phyloP scores from a whole-genome alignment of 2,329 filamentous ascomycete genomes.

The Phoma sp. region DNA sequence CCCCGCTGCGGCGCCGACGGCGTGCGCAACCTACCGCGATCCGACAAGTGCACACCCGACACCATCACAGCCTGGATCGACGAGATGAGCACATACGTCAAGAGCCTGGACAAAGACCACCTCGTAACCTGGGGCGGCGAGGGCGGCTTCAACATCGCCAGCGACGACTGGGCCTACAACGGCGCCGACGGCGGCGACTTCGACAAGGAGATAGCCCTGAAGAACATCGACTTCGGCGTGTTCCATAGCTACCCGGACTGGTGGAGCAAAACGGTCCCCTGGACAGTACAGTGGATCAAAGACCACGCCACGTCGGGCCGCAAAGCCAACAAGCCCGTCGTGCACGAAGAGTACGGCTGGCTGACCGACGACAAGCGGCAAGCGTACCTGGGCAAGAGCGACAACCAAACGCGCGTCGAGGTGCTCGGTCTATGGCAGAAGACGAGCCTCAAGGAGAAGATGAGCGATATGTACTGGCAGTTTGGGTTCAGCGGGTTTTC shows the following conservation, averaged over 20 bases:
- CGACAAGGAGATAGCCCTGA: slow-evolving; percentile 56
- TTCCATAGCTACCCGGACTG: slow-evolving; percentile 65
- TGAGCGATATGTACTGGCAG: slow-evolving; percentile 65
- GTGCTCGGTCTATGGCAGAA: slow-evolving; percentile 60
- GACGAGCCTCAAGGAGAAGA: slow-evolving; percentile 55
- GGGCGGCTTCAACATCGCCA: slow-evolving; percentile 44
- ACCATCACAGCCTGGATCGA: slow-evolving; percentile 58
- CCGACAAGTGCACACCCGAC: slow-evolving; percentile 44
- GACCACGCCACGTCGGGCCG: slow-evolving; percentile 58
- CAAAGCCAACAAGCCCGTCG: slow-evolving; percentile 58
- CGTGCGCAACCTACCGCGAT: slow-evolving; percentile 38
- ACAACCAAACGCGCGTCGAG: slow-evolving; percentile 54
- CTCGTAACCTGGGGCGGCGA: slow-evolving; percentile 63
- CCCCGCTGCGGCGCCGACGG: slow-evolving; percentile 38
- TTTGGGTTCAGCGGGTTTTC: slow-evolving; percentile 60
- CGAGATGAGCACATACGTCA: slow-evolving; percentile 63
- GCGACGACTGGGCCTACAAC: slow-evolving; percentile 48
- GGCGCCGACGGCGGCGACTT: slow-evolving; percentile 61
- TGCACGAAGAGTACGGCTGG: slow-evolving; percentile 64
- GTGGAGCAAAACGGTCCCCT: slow-evolving; percentile 60
- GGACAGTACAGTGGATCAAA: slow-evolving; percentile 62
- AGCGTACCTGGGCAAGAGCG: slow-evolving; percentile 54
- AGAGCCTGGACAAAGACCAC: slow-evolving; percentile 59
- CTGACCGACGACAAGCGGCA: slow-evolving; percentile 57
- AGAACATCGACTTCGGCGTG: slow-evolving; percentile 61